A percentile compares a stretch with the other conserved stretches of the same genome.
Evolutionary conservation across 768 basidiomycete species (phyloP).

Genomic region (Pleurotus citrinopileatus): DNA sequence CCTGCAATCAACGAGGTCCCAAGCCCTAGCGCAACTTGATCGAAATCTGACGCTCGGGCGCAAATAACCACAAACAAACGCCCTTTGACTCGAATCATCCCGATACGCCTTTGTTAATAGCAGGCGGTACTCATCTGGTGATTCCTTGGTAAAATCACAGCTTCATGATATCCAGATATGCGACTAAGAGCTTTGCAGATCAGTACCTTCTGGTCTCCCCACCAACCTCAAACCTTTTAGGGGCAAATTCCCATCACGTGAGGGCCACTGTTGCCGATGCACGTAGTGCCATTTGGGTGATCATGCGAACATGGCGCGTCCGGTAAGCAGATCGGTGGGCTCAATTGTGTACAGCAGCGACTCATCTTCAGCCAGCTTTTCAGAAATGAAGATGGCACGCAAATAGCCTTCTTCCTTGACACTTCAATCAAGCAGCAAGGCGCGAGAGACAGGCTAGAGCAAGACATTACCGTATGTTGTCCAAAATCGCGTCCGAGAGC

Average conservation of each 20-base stretch:
- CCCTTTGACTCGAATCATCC: neutral
- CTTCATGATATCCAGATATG: too few relatives aligned
- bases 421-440: slow-evolving; percentile 21
- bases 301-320: too few relatives aligned
- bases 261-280: too few relatives aligned
- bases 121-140: too few relatives aligned
- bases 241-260: too few relatives aligned
- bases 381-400: slow-evolving; percentile 19
- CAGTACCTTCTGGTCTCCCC: too few relatives aligned
- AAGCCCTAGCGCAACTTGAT: neutral
- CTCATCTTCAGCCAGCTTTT: neutral
- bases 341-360: neutral
- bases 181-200: too few relatives aligned
- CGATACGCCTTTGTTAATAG: too few relatives aligned
- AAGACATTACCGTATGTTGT: slow-evolving; percentile 28
- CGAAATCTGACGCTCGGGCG: neutral
- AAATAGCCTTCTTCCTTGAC: slow-evolving; percentile 33
- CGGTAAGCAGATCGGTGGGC: too few relatives aligned
- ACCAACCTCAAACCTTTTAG: too few relatives aligned
- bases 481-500: neutral
- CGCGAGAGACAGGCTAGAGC: slow-evolving; percentile 17
- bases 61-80: neutral
- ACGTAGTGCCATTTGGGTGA: too few relatives aligned
- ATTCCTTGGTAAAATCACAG: too few relatives aligned
- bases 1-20: slow-evolving; percentile 8